phyloP scores from a whole-genome alignment of 805 yeast genomes.

The Suhomyces sp. region DNA sequence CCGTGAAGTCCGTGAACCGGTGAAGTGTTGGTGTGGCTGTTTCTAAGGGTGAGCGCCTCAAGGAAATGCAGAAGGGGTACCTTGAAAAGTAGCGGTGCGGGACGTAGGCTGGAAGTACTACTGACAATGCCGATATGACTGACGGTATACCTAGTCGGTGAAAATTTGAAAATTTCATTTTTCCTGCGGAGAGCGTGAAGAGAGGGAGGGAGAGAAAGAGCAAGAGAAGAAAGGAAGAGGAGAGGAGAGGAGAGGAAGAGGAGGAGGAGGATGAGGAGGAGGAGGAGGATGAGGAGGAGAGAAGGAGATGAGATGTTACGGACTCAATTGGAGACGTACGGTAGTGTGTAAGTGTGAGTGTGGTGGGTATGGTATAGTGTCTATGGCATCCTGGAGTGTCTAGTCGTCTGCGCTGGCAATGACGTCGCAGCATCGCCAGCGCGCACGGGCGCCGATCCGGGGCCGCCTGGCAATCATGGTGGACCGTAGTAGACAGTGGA shows the following conservation, averaged over 20 bases:
- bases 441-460: not conserved
- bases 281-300: no score
- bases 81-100: not conserved
- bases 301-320: no score
- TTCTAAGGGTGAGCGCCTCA: not conserved
- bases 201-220: not conserved
- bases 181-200: not conserved
- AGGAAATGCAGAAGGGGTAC: not conserved
- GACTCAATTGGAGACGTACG: no score
- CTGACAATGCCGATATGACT: not conserved
- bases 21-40: not conserved
- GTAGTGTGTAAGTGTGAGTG: no score
- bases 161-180: not conserved
- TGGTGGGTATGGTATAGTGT: no score
- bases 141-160: not conserved
- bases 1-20: not conserved
- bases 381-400: no score
- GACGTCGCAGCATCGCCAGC: not conserved
- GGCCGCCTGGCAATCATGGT: not conserved
- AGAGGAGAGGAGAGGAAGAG: no score
- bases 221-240: not conserved
- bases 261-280: no score
- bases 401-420: not conserved
- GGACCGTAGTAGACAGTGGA: no score
- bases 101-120: not conserved